Base-by-base conservation (phyloP, 2,329 filamentous ascomycete species). In the Sporothrix humicola region DNA sequence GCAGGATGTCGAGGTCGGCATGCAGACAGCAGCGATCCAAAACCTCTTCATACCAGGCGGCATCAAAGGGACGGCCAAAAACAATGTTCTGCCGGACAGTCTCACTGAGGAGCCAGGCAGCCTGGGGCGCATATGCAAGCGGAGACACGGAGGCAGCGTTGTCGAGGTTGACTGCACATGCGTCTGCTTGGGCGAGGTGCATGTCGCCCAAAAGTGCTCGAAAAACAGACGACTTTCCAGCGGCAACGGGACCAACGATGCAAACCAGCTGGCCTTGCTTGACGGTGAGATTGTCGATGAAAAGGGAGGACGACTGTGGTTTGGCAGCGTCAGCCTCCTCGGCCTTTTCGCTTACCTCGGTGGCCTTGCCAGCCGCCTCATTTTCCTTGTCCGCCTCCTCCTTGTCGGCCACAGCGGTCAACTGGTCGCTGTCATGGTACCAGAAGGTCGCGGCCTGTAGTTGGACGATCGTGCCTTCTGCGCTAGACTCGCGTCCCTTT, bases 21-120 rank as follows among this genome's bases (percentile, higher is more conserved):
- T 96, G 91, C 63, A 98, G 84, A 2, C 93, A 94, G 82, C 95
- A 97, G 37, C 94, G 93, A 65, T 92, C 87, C 75, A 97, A 89
- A 50, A 97, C 95, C 71, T 93, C 88, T 76, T 90, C 89, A 81
- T 98, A 98, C 72, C 94, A 89, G 78, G 89, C 87, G 77, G 93
- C 87, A 76, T 89, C 87, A 17, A 92, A 82, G 81, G 92, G 90
- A 0, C 87, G 85, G 12, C 86, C 76, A 66, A 78, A 78, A 2
- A 76, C 52, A 63, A 79, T 78, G 59, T 79, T 79, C 13, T 77
- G 72, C 20, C 85, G 86, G 8, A 92, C 85, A 0, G 87, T 87
- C 0, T 89, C 84, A 75, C 92, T 92, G 77, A 92, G 90, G 20
- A 92, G 91, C 90, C 90, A 92, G 0, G 90, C 88, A 0, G 61